Evolutionary conservation across 2,329 filamentous ascomycete species (phyloP).

Genomic region (Thielaviopsis punctulata): DNA sequence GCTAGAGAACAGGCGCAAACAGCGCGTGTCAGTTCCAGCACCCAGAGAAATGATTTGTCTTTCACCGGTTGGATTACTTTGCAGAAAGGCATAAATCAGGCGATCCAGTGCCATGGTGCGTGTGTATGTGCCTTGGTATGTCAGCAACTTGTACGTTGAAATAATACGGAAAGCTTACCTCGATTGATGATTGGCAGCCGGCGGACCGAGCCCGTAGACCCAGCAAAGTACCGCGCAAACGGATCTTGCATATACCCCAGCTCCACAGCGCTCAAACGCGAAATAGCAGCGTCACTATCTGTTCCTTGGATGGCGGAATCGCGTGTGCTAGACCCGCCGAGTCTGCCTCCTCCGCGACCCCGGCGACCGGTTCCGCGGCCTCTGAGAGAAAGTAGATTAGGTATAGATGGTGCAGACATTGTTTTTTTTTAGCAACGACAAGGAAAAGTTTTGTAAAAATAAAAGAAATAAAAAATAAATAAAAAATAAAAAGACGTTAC

Average conservation of each 20-base stretch:
- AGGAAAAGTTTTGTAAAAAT: neutral
- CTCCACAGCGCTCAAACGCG: slow-evolving; percentile 73
- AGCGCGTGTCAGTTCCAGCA: slow-evolving; percentile 82
- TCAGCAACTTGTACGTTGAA: neutral
- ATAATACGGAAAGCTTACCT: slow-evolving; percentile 34
- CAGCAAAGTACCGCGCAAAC: slow-evolving; percentile 56
- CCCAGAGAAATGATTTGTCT: slow-evolving; percentile 83
- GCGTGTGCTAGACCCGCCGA: slow-evolving; percentile 25
- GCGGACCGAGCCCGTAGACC: slow-evolving; percentile 32
- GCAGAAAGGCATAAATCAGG: slow-evolving; percentile 57
- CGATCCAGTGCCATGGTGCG: slow-evolving; percentile 69
- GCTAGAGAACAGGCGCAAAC: slow-evolving; percentile 52
- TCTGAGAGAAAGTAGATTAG: slow-evolving; percentile 52
- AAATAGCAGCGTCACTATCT: slow-evolving; percentile 79
- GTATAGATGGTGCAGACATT: slow-evolving; percentile 61
- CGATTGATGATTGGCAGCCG: slow-evolving; percentile 86
- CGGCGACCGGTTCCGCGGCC: slow-evolving; percentile 21
- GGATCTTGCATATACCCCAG: slow-evolving; percentile 71
- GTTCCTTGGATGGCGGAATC: slow-evolving; percentile 74
- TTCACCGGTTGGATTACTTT: slow-evolving; percentile 18
- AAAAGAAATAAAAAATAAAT: neutral
- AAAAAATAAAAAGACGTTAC: neutral
- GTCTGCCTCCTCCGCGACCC: slow-evolving; percentile 23
- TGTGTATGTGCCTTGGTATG: slow-evolving; percentile 63
- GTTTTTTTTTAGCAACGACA: neutral